These are phyloP conservation scores for Stentor coeruleus DNA, from an alignment of 73 alveolate species.

Conservation along the genomic window DNA sequence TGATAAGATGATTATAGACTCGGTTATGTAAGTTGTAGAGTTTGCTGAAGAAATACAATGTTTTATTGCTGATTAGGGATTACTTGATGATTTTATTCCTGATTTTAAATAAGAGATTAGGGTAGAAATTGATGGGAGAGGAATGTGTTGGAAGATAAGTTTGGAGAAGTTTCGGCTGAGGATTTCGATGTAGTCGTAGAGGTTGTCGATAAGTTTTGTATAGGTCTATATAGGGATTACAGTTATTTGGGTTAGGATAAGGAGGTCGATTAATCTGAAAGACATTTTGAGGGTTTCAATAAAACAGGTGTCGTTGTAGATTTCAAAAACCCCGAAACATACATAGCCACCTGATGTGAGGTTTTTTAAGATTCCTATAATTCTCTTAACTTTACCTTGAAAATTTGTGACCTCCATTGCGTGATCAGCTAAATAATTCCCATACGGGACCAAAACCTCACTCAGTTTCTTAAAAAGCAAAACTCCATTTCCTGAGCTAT, in stretches of 20 bases:
- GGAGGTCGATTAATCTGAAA: background rate
- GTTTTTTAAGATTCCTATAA: background rate
- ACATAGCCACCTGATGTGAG: slow-evolving; percentile 14
- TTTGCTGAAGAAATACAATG: background rate
- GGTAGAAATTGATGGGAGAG: background rate
- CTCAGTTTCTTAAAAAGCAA: slow-evolving; percentile 10
- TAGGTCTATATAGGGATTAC: background rate
- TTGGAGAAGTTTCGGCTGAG: background rate
- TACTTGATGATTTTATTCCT: slow-evolving; percentile 14
- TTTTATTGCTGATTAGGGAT: background rate
- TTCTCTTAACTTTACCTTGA: background rate
- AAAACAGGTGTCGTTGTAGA: slow-evolving; percentile 20
- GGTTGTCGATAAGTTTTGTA: slow-evolving; percentile 11
- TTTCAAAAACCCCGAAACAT: slow-evolving; percentile 13
- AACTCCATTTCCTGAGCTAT: slow-evolving; percentile 16
- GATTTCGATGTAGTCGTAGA: background rate
- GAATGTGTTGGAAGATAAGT: background rate
- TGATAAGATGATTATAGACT: background rate
- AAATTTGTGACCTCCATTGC: background rate
- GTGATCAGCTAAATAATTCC: background rate
- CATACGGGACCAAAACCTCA: background rate
- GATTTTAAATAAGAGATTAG: background rate
- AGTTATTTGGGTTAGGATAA: background rate
- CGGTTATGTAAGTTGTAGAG: background rate
- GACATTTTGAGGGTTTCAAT: background rate